Conservation (phyloP, 169 alveolate species). For the Theileria parva region DNA sequence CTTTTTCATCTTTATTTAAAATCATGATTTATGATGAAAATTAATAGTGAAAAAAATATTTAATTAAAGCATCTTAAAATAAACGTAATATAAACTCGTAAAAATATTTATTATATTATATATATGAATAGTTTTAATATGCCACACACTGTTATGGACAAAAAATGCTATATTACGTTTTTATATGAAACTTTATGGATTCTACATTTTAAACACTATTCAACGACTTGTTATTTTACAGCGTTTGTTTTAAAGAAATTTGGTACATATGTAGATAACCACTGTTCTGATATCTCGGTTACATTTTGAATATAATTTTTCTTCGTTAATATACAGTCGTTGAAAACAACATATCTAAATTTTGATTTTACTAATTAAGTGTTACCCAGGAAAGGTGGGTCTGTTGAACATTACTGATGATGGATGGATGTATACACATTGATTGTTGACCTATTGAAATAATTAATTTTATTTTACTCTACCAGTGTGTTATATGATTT, state of each 20-base stretch:
- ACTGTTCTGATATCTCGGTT: conserved; percentile 53
- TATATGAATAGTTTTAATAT: not conserved
- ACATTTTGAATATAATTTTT: conserved; percentile 53
- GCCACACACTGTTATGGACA: conserved; percentile 1
- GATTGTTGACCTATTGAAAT: conserved; percentile 24
- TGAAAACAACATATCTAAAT: conserved; percentile 33
- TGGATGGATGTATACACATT: conserved; percentile 45
- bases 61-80: no score
- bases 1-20: conserved; percentile 1
- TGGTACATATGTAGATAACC: conserved; percentile 52
- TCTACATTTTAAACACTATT: not conserved
- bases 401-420: conserved; percentile 53
- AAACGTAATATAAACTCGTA: no score
- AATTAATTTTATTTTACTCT: conserved; percentile 1
- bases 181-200: not conserved
- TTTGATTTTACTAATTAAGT: not conserved
- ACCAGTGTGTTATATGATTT: conserved; percentile 39
- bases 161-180: not conserved
- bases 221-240: not conserved
- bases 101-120: no score
- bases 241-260: conserved; percentile 16
- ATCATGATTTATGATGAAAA: not conserved
- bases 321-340: conserved; percentile 56
- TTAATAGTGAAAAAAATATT: no score
- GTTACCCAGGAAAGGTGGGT: conserved; percentile 36